Evolutionary conservation across 805 yeast genomes (phyloP).

Genomic region (Saccharomyces jurei): DNA sequence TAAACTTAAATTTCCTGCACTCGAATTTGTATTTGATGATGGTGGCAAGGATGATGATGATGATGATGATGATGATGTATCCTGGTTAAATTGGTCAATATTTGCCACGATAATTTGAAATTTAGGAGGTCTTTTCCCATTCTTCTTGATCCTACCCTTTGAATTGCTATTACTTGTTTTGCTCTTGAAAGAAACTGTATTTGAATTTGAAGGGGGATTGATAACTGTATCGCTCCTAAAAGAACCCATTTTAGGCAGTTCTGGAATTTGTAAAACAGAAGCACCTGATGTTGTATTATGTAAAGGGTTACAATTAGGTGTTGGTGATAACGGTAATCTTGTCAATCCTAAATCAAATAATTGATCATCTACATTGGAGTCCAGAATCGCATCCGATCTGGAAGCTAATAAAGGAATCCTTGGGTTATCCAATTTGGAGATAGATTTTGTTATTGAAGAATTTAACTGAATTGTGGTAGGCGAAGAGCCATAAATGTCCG

Average conservation of each 20-base stretch:
- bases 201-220: conserved; percentile 4
- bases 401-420: conserved; percentile 14
- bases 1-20: conserved; percentile 3
- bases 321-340: conserved; percentile 25
- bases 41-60: conserved; percentile 7
- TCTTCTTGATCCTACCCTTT: conserved; percentile 14
- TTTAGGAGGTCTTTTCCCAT: conserved; percentile 23
- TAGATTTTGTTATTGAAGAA: conserved; percentile 28
- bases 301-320: conserved; percentile 20
- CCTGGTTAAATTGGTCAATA: conserved; percentile 24
- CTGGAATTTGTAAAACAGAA: conserved; percentile 21
- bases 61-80: conserved; percentile 9
- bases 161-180: conserved; percentile 3
- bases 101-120: conserved; percentile 31
- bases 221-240: conserved; percentile 21
- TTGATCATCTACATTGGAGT: conserved; percentile 16
- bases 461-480: conserved; percentile 32
- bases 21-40: conserved; percentile 7
- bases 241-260: conserved; percentile 32
- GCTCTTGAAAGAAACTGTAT: neutral
- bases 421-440: conserved; percentile 12
- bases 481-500: conserved; percentile 27
- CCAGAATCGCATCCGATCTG: conserved; percentile 3
- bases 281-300: conserved; percentile 2
- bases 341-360: conserved; percentile 13